phyloP scores from a whole-genome alignment of 306 rosid genomes.

The Rubus idaeus region DNA sequence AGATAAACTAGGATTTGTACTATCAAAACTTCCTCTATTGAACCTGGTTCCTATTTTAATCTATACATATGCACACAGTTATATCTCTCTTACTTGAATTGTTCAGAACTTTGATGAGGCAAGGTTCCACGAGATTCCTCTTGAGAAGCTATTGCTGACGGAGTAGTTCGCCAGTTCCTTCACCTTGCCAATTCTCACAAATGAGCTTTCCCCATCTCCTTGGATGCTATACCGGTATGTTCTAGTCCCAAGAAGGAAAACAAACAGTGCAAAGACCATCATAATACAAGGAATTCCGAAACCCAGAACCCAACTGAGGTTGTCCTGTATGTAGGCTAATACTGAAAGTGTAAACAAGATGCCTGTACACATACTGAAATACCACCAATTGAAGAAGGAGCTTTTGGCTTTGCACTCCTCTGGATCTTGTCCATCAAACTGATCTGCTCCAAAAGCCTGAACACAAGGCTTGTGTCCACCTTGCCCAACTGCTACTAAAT shows the following conservation, averaged over 20 bases:
- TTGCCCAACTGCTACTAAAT: constrained; percentile 60
- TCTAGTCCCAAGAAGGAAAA: constrained; percentile 33
- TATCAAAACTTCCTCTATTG: too few species aligned
- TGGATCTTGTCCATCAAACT: constrained; percentile 60
- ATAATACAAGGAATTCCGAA: constrained; percentile 37
- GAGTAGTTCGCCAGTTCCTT: constrained; percentile 30
- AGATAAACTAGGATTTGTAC: too few species aligned
- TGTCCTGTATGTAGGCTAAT: constrained; percentile 49
- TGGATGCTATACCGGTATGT: constrained; percentile 25
- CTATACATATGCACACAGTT: too few species aligned
- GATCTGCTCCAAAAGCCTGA: constrained; percentile 82
- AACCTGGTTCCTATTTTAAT: too few species aligned
- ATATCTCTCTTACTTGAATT: constrained; percentile 38
- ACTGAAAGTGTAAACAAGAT: constrained; percentile 29
- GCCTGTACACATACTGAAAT: constrained; percentile 47
- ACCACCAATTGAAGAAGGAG: constrained; percentile 93
- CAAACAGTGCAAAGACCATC: constrained; percentile 24
- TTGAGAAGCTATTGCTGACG: constrained; percentile 20
- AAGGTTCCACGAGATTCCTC: constrained; percentile 39
- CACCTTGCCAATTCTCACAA: constrained; percentile 46
- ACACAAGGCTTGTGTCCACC: constrained; percentile 85
- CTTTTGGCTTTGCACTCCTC: constrained; percentile 63
- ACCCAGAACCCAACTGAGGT: constrained; percentile 37
- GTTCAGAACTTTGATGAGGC: constrained; percentile 34
- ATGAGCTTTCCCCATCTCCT: constrained; percentile 35